These are phyloP conservation scores for Neurospora intermedia DNA, from an alignment of 495 filamentous ascomycete species.

Conservation along the genomic window DNA sequence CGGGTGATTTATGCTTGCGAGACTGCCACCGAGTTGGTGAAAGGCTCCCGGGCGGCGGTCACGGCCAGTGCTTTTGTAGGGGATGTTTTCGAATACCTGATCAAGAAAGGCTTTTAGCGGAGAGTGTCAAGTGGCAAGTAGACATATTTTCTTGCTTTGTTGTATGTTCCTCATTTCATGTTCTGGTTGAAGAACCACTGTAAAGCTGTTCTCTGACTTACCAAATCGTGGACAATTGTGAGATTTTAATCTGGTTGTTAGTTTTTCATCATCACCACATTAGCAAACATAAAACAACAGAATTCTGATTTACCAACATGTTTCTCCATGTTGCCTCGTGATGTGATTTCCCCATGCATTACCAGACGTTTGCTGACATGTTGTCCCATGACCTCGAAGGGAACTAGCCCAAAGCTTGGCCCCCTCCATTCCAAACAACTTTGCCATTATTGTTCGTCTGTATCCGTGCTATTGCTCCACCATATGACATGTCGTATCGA, in stretches of 20 bases:
- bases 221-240: not conserved
- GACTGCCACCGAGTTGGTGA: not conserved
- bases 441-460: not conserved
- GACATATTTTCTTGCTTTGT: not conserved
- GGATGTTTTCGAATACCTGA: not conserved
- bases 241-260: not conserved
- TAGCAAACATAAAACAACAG: not conserved
- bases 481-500: not conserved
- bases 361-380: not conserved
- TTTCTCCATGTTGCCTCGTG: not conserved
- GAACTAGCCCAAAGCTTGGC: not conserved
- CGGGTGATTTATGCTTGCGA: not conserved
- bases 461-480: not conserved
- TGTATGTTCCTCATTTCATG: not conserved
- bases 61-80: not conserved
- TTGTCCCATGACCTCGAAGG: not conserved
- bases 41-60: not conserved
- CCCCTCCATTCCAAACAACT: not conserved
- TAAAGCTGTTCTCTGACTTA: not conserved
- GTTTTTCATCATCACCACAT: not conserved
- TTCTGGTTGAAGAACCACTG: not conserved
- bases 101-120: not conserved
- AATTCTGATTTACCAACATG: not conserved
- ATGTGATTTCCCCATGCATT: not conserved
- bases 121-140: not conserved